Conservation (phyloP, 2,329 filamentous ascomycete species). For the Fusarium subtropicale region DNA sequence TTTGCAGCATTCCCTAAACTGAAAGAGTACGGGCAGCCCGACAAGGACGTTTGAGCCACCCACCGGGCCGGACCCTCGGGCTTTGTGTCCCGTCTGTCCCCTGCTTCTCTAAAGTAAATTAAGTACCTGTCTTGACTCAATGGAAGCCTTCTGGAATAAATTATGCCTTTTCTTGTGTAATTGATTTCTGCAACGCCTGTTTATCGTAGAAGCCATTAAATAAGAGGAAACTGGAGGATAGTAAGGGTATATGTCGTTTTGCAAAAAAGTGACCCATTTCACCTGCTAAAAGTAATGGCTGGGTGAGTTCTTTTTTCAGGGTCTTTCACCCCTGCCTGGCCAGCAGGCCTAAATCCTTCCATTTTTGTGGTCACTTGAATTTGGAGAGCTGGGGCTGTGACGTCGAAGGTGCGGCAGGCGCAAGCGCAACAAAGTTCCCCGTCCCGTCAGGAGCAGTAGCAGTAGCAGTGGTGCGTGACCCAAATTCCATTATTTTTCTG, state of each 20-base stretch:
- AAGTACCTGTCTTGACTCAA: conserved; percentile 6
- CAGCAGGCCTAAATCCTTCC: neutral
- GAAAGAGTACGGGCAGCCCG: conserved; percentile 7
- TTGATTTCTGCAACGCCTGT: neutral
- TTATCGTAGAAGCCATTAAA: neutral
- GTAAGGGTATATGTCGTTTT: neutral
- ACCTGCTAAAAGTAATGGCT: neutral
- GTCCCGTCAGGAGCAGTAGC: conserved; percentile 10
- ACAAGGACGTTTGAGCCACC: conserved; percentile 30
- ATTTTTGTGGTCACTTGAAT: conserved; percentile 2
- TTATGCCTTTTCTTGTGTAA: neutral
- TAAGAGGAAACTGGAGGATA: neutral
- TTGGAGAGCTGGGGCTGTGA: conserved; percentile 29
- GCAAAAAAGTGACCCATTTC: neutral
- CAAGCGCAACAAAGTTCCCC: neutral
- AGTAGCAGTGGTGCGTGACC: conserved; percentile 16
- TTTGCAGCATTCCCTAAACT: neutral
- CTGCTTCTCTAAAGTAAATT: conserved; percentile 3
- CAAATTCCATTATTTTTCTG: conserved; percentile 16
- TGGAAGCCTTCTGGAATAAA: conserved; percentile 19
- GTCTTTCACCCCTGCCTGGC: neutral
- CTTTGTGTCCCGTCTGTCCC: neutral
- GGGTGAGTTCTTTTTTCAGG: neutral
- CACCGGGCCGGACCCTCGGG: conserved; percentile 21
- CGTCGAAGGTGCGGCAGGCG: conserved; percentile 27